phyloP scores from a whole-genome alignment of 1,284 basidiomycete genomes.

The Malassezia slooffiae region DNA sequence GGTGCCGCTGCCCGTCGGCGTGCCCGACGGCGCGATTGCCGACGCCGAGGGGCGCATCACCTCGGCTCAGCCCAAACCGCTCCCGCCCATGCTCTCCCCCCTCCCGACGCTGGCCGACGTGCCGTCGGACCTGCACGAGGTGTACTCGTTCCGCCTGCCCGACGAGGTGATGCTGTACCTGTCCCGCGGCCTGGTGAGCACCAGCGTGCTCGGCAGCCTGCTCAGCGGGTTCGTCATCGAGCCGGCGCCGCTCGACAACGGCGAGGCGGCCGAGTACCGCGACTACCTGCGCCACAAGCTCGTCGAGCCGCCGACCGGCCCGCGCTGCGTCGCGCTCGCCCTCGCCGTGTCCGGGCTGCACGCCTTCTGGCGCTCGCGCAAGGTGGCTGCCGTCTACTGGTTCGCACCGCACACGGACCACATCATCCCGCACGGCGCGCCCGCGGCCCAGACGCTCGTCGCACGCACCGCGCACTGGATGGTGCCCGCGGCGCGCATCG shows the following conservation, averaged over 20 bases:
- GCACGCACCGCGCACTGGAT: constrained; percentile 86
- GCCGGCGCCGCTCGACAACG: constrained; percentile 80
- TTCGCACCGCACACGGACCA: constrained; percentile 28
- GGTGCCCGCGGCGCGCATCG: constrained; percentile 72
- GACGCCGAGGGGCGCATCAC: constrained; percentile 5
- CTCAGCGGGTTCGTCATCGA: constrained; percentile 71
- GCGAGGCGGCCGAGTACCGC: constrained; percentile 85
- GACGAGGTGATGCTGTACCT: constrained; percentile 95
- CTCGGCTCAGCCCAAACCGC: not conserved
- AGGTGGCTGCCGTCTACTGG: constrained; percentile 36
- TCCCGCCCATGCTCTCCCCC: constrained; percentile 49
- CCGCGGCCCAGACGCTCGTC: constrained; percentile 70
- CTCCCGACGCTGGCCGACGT: constrained; percentile 67
- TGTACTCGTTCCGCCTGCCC: constrained; percentile 86
- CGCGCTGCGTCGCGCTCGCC: constrained; percentile 69
- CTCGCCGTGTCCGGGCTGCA: constrained; percentile 34
- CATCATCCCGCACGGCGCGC: constrained; percentile 49
- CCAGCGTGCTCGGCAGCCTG: constrained; percentile 79
- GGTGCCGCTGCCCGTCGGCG: constrained; percentile 70
- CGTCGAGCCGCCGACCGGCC: constrained; percentile 76
- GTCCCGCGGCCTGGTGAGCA: constrained; percentile 76
- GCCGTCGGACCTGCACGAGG: constrained; percentile 79
- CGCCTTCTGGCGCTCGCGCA: constrained; percentile 39
- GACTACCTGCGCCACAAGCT: constrained; percentile 90
- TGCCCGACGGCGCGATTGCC: constrained; percentile 50